Percentiles rank a stretch among this genome's conserved stretches.
Evolutionary conservation across 352 stramenopile species (phyloP).

Genomic region (Phytophthora rubi): DNA sequence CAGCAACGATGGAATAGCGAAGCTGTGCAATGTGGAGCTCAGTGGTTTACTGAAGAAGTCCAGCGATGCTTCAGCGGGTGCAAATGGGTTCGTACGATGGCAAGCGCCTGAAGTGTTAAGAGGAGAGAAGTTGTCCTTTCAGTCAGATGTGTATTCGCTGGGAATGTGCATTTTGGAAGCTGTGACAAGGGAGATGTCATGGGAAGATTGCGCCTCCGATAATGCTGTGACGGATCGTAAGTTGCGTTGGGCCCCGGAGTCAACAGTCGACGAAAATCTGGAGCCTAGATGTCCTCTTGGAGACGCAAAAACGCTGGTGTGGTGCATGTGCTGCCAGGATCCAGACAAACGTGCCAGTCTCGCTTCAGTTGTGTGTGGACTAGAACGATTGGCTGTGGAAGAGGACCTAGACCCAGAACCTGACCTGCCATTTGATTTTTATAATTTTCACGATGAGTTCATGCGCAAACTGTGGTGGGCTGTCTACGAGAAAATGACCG

Average conservation of each 20-base stretch:
- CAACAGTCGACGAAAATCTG: not conserved
- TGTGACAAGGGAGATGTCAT: not conserved
- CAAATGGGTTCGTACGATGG: conserved; percentile 8
- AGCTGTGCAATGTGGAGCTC: conserved; percentile 37
- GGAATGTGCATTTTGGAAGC: not conserved
- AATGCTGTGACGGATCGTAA: not conserved
- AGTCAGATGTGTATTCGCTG: not conserved
- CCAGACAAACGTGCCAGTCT: not conserved
- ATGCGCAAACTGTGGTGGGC: too few relatives aligned
- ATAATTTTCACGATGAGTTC: too few relatives aligned
- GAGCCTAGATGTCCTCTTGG: not conserved
- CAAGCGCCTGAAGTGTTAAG: conserved; percentile 18
- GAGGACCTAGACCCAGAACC: not conserved
- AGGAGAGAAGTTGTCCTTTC: not conserved
- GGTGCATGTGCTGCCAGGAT: not conserved
- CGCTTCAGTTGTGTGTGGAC: not conserved
- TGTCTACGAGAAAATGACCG: too few relatives aligned
- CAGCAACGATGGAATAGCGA: conserved; percentile 18
- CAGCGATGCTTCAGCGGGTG: not conserved
- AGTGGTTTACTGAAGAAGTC: not conserved
- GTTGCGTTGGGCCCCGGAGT: not conserved
- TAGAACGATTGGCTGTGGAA: not conserved
- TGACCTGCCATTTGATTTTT: too few relatives aligned
- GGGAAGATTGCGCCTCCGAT: not conserved
- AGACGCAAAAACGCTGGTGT: not conserved